Evolutionary conservation across 2,329 filamentous ascomycete species (phyloP), one percentile per base, ranked within the genome.

Genomic region (Coniosporium tulheliwenetii): DNA sequence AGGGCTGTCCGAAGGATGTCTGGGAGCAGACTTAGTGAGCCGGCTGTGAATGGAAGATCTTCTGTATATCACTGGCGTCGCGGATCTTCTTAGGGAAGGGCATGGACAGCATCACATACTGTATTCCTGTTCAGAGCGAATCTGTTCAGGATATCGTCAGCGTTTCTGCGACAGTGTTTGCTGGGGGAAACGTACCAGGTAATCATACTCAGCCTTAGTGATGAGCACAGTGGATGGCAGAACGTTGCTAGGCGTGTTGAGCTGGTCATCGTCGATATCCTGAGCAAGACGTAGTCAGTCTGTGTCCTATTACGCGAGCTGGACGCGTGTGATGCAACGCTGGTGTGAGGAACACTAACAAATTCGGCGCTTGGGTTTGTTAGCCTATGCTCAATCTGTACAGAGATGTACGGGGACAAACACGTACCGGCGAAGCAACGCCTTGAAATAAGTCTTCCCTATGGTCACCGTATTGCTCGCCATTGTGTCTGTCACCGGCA

Each of bases 381-480:
- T 26, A 26, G 19, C 19, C 19, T 26, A 26, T 26, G 19, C 19
- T 26, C 19, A 26, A 26, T 26, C 7, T 26, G 19, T 26, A 26
- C 19, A 26, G 19, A 26, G 19, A 26, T 26, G 7, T 26, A 26
- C 19, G 19, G 19, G 19, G 19, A 26, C 19, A 26, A 26, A 26
- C 19, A 26, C 19, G 19, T 26, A 81, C 79, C 73, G 71, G 53
- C 70, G 67, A 40, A 78, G 52, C 37, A 81, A 62, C 43, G 73
- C 71, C 50, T 79, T 70, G 49, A 79, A 73, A 59, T 79, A 73
- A 39, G 60, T 56, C 51, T 69, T 74, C 46, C 74, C 72, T 47
- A 79, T 67, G 8, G 73, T 77, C 39, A 80, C 69, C 47, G 65
- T 59, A 33, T 36, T 54, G 9, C 54, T 26, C 19, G 19, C 19